phyloP scores from a whole-genome alignment of 1,284 basidiomycete genomes.

The Albatrellus sp. region DNA sequence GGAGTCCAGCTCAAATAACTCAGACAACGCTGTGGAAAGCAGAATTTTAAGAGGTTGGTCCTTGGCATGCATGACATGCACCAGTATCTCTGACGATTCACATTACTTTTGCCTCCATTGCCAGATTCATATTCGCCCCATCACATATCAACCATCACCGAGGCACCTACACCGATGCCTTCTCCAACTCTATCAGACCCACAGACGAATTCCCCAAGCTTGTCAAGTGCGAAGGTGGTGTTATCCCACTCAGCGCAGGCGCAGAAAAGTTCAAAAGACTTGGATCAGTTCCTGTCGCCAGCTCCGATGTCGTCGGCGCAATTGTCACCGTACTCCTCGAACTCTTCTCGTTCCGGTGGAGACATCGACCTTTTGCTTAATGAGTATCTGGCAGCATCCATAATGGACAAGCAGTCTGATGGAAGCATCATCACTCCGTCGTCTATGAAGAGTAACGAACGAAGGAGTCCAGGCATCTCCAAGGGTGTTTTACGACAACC shows the following conservation, averaged over 20 bases:
- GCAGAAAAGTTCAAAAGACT: not conserved
- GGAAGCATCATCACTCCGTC: not conserved
- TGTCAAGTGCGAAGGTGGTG: not conserved
- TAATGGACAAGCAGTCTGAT: not conserved
- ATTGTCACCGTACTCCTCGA: constrained; percentile 2
- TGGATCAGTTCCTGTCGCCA: constrained; percentile 4
- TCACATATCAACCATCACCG: constrained; percentile 21
- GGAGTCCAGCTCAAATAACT: not conserved
- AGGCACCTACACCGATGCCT: constrained; percentile 14
- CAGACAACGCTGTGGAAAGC: no score
- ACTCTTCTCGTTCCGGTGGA: constrained; percentile 5
- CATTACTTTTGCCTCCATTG: not conserved
- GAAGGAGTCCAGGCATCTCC: not conserved
- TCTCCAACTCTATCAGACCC: constrained; percentile 14
- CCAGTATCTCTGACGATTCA: not conserved
- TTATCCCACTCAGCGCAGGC: constrained; percentile 1
- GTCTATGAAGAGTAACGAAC: not conserved
- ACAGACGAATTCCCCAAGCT: constrained; percentile 4
- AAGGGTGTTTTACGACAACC: not conserved
- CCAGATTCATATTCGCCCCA: constrained; percentile 1
- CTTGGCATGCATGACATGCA: no score
- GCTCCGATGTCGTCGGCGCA: not conserved
- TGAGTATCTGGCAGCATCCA: constrained; percentile 1
- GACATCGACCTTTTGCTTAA: constrained; percentile 8
- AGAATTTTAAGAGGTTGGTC: no score